Base-by-base conservation (phyloP, 2,329 filamentous ascomycete genomes). In the Colletotrichum sp. region DNA sequence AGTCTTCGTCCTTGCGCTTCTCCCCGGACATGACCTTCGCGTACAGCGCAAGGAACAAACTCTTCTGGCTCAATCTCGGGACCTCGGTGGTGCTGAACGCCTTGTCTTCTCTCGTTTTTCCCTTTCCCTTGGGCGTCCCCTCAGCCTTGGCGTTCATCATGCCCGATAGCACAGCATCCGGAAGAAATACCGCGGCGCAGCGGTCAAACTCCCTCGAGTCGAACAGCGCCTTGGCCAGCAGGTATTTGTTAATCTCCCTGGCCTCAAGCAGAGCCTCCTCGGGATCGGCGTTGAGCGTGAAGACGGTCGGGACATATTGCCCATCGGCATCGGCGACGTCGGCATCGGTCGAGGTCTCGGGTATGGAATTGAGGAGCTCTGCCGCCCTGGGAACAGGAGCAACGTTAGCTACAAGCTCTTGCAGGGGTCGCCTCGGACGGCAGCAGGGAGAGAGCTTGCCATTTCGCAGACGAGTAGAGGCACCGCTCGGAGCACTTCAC, bases 391-490 rank as follows among this genome's bases (percentile, higher is more conserved):
- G 77, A 68, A 52, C 43, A 52, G 43, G 43, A 52, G 43, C 48
- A 24, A 30, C 55, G 52, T 68, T 68, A 82, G 78, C 43, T 68
- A 74, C 52, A 68, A 48, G 30, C 34, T 43, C 26, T 21, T 21
- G 60, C 66, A 64, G 66, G 30, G 66, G 34, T 26, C 26, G 30
- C 24, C 7, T 26, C 4, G 4, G 30, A 52, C 39, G n/a, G 24
- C 59, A 43, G 34, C 48, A 30, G 26, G 10, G 4, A 65, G 4
- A 64, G 63, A 65, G 65, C 81, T 72, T 83, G 98, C 97, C 97
- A 99, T 92, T 99, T 99, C 32, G 97, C 94, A 8, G 96, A 97
- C 81, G 98, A 96, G 82, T 98, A 99, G 14, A 99, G 90, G 84
- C 97, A 98, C 83, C 97, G 90, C 83, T 99, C 97, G 2, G 96